phyloP scores from a whole-genome alignment of 257 asterid genomes.

The Solanum sparsipilum region DNA sequence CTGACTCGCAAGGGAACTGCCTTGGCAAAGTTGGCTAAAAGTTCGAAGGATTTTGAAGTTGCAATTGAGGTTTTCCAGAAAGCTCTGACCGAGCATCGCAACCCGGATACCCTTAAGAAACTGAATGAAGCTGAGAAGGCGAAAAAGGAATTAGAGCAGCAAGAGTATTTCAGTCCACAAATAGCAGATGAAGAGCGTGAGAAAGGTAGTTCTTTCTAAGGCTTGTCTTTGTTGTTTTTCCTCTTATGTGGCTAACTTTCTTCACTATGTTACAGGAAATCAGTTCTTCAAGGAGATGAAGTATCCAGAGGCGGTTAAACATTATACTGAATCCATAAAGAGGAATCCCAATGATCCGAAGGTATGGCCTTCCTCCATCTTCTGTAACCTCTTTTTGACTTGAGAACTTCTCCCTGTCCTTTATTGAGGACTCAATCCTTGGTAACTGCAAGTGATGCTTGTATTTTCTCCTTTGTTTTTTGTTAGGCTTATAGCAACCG shows the following conservation, averaged over 20 bases:
- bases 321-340: slow-evolving; percentile 67
- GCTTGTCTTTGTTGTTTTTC: neutral
- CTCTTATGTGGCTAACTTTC: neutral
- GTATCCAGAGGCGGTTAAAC: slow-evolving; percentile 84
- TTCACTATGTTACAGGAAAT: slow-evolving; percentile 36
- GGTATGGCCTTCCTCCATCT: slow-evolving; percentile 19
- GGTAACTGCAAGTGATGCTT: neutral
- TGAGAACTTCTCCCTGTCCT: neutral
- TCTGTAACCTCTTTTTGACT: neutral
- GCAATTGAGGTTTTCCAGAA: slow-evolving; percentile 87
- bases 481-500: slow-evolving; percentile 69
- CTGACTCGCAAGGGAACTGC: slow-evolving; percentile 92
- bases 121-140: slow-evolving; percentile 92
- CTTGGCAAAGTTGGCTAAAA: slow-evolving; percentile 63
- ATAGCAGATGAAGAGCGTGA: slow-evolving; percentile 96
- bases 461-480: neutral
- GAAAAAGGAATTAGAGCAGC: slow-evolving; percentile 85
- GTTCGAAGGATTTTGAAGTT: slow-evolving; percentile 66
- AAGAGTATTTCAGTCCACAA: slow-evolving; percentile 72
- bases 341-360: slow-evolving; percentile 77
- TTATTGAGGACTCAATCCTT: neutral
- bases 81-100: slow-evolving; percentile 91
- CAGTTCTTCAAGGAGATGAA: slow-evolving; percentile 76
- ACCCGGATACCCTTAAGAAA: slow-evolving; percentile 83
- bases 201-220: slow-evolving; percentile 41